Evolutionary conservation across 495 filamentous ascomycete species (phyloP).

Genomic region (Daldinia loculata): DNA sequence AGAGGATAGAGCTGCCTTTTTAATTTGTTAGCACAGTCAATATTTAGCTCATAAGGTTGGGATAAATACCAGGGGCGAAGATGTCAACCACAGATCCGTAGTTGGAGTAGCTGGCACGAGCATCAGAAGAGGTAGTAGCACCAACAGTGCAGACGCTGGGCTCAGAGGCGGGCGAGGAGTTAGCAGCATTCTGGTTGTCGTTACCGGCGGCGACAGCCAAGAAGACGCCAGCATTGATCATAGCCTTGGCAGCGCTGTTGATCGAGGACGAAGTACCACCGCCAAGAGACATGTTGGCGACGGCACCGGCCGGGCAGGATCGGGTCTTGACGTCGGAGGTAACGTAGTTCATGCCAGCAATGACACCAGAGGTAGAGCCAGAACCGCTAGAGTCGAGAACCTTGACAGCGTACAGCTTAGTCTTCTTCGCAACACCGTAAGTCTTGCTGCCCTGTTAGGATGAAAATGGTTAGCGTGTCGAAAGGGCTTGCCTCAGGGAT

Average conservation of each 20-base stretch:
- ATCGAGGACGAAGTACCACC: constrained; percentile 62
- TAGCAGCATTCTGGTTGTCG: constrained; percentile 55
- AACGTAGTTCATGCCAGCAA: constrained; percentile 61
- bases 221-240: constrained; percentile 61
- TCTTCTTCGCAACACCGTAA: constrained; percentile 60
- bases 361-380: constrained; percentile 58
- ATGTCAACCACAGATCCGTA: constrained; percentile 68
- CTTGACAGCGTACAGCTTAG: constrained; percentile 59
- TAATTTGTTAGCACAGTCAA: background rate
- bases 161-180: constrained; percentile 66
- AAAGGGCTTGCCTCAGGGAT: constrained; percentile 6
- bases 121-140: constrained; percentile 57
- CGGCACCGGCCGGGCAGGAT: constrained; percentile 53
- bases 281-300: constrained; percentile 66
- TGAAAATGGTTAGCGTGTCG: constrained; percentile 8
- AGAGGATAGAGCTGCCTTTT: constrained; percentile 57
- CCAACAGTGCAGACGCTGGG: constrained; percentile 68
- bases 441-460: constrained; percentile 51
- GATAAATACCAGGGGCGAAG: constrained; percentile 60
- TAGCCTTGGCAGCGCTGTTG: constrained; percentile 61
- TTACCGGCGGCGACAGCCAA: constrained; percentile 67
- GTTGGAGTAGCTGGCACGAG: constrained; percentile 68
- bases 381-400: constrained; percentile 59
- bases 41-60: background rate
- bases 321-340: constrained; percentile 48